Conservation (phyloP, 495 filamentous ascomycete genomes). For the Rhizodiscina lignyota region DNA sequence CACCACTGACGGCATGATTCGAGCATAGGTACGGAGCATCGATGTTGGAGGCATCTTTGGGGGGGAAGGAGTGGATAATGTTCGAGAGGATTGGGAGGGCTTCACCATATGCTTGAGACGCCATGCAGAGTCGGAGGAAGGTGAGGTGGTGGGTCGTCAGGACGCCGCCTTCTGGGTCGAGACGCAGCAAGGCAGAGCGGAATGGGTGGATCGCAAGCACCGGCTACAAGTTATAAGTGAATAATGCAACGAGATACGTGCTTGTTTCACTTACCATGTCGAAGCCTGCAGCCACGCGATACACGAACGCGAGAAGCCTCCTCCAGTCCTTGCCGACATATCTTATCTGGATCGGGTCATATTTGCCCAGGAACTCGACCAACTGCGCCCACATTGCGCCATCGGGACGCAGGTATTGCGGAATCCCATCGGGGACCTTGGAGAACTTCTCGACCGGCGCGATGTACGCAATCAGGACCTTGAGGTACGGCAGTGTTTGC, state of each 20-base stretch:
- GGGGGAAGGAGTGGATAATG: slow-evolving; percentile 48
- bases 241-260: no score
- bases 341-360: slow-evolving; percentile 41
- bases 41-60: slow-evolving; percentile 4
- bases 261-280: slow-evolving; percentile 26
- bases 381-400: slow-evolving; percentile 29
- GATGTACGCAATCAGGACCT: neutral
- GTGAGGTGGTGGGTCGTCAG: slow-evolving; percentile 52
- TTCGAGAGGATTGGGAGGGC: slow-evolving; percentile 54
- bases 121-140: slow-evolving; percentile 43
- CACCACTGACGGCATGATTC: slow-evolving; percentile 14
- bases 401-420: slow-evolving; percentile 9
- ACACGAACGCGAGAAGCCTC: slow-evolving; percentile 31
- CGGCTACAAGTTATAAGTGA: slow-evolving; percentile 28
- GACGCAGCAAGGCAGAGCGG: slow-evolving; percentile 46
- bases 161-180: slow-evolving; percentile 53
- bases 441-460: slow-evolving; percentile 2
- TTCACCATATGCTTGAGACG: slow-evolving; percentile 31
- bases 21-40: slow-evolving; percentile 14
- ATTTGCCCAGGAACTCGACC: slow-evolving; percentile 30
- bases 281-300: slow-evolving; percentile 23
- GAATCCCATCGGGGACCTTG: no score
- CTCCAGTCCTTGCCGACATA: slow-evolving; percentile 39
- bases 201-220: slow-evolving; percentile 41
- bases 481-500: slow-evolving; percentile 18